Evolutionary conservation across 495 filamentous ascomycete genomes (phyloP), one percentile per base, ranked within the genome.

Genomic region (Margaritispora aquatica): DNA sequence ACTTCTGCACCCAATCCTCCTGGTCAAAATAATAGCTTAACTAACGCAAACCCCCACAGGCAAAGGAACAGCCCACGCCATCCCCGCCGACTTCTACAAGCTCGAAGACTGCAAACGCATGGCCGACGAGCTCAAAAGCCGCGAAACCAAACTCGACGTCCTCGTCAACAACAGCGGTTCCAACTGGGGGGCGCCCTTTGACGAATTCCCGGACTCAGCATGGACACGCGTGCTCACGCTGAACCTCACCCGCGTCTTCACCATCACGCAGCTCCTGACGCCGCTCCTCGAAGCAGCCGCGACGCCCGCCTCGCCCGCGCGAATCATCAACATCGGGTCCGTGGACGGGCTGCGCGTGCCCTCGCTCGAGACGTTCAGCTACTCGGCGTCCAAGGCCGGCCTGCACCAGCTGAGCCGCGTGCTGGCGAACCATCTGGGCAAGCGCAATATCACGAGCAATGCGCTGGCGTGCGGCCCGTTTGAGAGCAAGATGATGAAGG

Each of bases 401-500:
- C 67, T 90, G 51, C 77, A 86, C 59, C 89, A 94, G 64, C 66
- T 94, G 56, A 84, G 80, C 55, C 78, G 85, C n/a, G 84, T 88
- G 57, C 73, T 94, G 52, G 87, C 88, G 0, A 76, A 77, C 50
- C 85, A 90, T 71, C 73, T 92, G 19, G 87, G 89, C 8, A 81
- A 75, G 56, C 74, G 86, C 41, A 78, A 84, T 61, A 81, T 94
- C 56, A 92, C 89, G 69, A 86, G 78, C 1, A 90, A 91, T 55
- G 77, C 84, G 0, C 75, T 93, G 54, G 89, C 89, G 29, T 92
- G 88, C 63, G 88, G 89, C 10, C 88, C 88, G 15, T 93, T 93
- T 63, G 77, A 89, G 67, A 88, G 83, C 59, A 90, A 89, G 73
- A 93, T 92, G 88, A 91, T 90, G 88, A 82, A 82, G 11, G 83